phyloP scores from a whole-genome alignment of 768 basidiomycete species.

The Dioszegia hungarica region DNA sequence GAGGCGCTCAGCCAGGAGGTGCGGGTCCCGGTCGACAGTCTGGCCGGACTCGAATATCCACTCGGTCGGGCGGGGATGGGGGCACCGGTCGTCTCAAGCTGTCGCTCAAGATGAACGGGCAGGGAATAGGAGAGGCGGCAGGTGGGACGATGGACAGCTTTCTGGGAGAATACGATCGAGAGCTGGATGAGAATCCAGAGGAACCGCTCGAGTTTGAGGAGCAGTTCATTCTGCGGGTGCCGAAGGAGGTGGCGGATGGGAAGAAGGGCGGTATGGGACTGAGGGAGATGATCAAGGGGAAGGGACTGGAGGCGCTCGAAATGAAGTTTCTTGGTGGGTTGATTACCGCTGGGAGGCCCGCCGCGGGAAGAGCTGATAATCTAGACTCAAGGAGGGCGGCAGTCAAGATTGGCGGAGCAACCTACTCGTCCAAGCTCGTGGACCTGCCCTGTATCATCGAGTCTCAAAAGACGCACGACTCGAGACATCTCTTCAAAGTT shows the following conservation, averaged over 20 bases:
- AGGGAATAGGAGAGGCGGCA: slow-evolving; percentile 9
- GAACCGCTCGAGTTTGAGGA: slow-evolving; percentile 89
- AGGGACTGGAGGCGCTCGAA: slow-evolving; percentile 79
- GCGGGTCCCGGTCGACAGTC: slow-evolving; percentile 5
- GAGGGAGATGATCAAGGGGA: slow-evolving; percentile 71
- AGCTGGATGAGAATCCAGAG: slow-evolving; percentile 91
- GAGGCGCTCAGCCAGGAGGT: slow-evolving; percentile 18
- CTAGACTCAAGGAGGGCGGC: slow-evolving; percentile 84
- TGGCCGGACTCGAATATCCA: slow-evolving; percentile 6
- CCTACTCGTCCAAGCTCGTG: slow-evolving; percentile 87
- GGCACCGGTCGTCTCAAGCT: slow-evolving; percentile 21
- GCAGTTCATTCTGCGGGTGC: slow-evolving; percentile 88
- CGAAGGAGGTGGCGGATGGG: slow-evolving; percentile 58
- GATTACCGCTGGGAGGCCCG: slow-evolving; percentile 6
- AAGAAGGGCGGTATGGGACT: slow-evolving; percentile 48
- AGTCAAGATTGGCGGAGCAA: slow-evolving; percentile 75
- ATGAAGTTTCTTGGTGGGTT: slow-evolving; percentile 97
- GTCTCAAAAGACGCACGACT: slow-evolving; percentile 90
- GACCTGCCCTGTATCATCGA: slow-evolving; percentile 93
- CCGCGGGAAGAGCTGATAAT: not conserved
- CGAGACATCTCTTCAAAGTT: slow-evolving; percentile 96
- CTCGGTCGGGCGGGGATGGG: not conserved
- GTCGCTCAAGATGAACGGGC: slow-evolving; percentile 17
- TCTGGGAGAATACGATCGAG: slow-evolving; percentile 84
- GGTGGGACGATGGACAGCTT: slow-evolving; percentile 65